Conservation (phyloP, 2,329 filamentous ascomycete genomes). For the Colletotrichum lupini region DNA sequence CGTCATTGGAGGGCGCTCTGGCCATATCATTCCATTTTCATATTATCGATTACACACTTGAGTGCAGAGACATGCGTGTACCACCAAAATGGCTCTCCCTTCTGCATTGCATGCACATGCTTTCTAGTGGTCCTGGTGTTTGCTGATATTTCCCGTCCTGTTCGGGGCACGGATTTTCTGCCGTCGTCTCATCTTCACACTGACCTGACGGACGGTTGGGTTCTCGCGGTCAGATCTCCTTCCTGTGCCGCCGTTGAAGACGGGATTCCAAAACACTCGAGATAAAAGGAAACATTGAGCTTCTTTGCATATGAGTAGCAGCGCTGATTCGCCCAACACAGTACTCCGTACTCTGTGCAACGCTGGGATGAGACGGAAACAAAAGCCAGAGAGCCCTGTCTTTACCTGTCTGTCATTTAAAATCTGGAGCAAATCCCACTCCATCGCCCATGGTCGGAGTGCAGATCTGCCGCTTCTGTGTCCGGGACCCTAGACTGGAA, state of each 20-base stretch:
- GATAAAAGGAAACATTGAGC: neutral
- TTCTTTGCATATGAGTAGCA: slow-evolving; percentile 24
- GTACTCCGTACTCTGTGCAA: neutral
- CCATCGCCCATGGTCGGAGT: neutral
- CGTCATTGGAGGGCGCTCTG: neutral
- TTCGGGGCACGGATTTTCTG: slow-evolving; percentile 20
- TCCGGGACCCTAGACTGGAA: slow-evolving; percentile 22
- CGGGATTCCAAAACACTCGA: neutral
- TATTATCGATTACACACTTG: neutral
- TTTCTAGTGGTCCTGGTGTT: slow-evolving; percentile 1
- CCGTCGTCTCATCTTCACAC: slow-evolving; percentile 32
- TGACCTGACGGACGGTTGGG: slow-evolving; percentile 19
- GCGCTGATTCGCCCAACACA: neutral
- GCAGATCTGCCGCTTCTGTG: slow-evolving; percentile 30
- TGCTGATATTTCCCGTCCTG: slow-evolving; percentile 5
- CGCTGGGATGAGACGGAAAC: slow-evolving; percentile 1
- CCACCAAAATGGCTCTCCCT: neutral
- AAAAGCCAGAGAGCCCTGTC: neutral
- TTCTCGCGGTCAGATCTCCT: slow-evolving; percentile 19
- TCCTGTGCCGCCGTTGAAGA: neutral
- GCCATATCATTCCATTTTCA: neutral
- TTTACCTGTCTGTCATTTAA: slow-evolving; percentile 9
- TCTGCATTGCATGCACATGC: neutral
- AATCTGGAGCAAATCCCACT: slow-evolving; percentile 16
- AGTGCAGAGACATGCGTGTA: neutral